Evolutionary conservation across 768 basidiomycete genomes (phyloP).

Genomic region (Baorangia bicolor): DNA sequence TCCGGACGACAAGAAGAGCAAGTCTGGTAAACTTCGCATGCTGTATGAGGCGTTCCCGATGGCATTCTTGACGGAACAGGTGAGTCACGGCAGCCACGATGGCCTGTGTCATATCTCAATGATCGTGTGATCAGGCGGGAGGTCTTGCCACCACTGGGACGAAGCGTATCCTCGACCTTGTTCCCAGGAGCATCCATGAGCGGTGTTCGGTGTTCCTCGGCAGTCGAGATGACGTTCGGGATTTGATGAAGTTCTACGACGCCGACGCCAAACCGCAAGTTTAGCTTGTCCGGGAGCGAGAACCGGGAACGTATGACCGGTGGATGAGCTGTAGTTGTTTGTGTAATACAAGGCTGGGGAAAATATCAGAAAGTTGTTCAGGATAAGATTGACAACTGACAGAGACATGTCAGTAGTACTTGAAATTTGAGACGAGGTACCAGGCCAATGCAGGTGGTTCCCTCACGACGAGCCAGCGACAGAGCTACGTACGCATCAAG

Average conservation of each 20-base stretch:
- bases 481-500: neutral
- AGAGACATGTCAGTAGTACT: neutral
- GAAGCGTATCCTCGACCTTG: conserved; percentile 89
- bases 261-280: conserved; percentile 21
- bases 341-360: conserved; percentile 6
- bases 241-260: conserved; percentile 85
- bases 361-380: neutral
- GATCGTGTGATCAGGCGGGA: conserved; percentile 63
- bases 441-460: neutral
- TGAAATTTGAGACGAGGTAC: neutral
- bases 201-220: conserved; percentile 93
- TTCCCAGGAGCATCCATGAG: conserved; percentile 85
- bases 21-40: conserved; percentile 90
- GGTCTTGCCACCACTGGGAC: conserved; percentile 95
- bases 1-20: conserved; percentile 97
- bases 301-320: neutral
- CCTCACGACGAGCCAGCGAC: no score
- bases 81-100: conserved; percentile 31
- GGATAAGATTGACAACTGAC: neutral
- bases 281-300: neutral
- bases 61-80: conserved; percentile 94
- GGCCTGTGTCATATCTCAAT: neutral
- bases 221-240: conserved; percentile 88
- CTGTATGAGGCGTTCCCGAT: conserved; percentile 98
- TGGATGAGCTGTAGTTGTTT: neutral